Base-by-base conservation (phyloP, 208 protist species). In the Eutreptiella sp. region DNA sequence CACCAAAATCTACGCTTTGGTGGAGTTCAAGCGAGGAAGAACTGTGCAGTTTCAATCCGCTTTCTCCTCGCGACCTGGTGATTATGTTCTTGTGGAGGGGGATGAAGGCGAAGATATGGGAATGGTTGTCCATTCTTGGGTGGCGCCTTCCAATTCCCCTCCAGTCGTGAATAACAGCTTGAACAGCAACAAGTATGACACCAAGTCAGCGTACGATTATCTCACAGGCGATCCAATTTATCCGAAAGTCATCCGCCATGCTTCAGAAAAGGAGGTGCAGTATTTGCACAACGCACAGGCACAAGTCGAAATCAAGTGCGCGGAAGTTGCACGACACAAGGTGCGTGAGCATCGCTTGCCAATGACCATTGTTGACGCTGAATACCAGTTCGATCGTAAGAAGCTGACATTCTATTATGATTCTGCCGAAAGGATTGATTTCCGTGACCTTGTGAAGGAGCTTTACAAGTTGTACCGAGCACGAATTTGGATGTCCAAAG, bases 351-450 rank as follows among this genome's bases (percentile, higher is more conserved):
- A 85, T 27, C 77, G 78, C 23, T 83, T 93, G 21, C 76, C 78
- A 26, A 88, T 90, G 36, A 73, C 81, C 45, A 57, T 90, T 21
- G 53, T 81, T 29, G 84, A 89, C 62, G 77, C 77, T 27, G 84
- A 93, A 61, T 90, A 90, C 60, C 87, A 93, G 82, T 90, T 90
- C 54, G 87, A 93, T 59, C 83, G 81, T 76, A 90, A 90, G 64
- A 93, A 93, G 68, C 79, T 93, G 43, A 86, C 79, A 60, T 93
- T 93, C 58, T 93, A 84, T 73, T 93, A 89, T 52, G 73, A 89
- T 60, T 80, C 77, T 69, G 84, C 85, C 58, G 75, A 84, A 70
- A 79, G 76, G 59, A 77, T 90, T 1, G 87, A 93, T 63, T 93
- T 93, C 60, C 81, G 87, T 16, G 62, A 66, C n/a, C 73, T 93